These are phyloP conservation scores for Teratosphaeria zuluensis DNA, from an alignment of 2,329 filamentous ascomycete genomes.

Conservation along the genomic window DNA sequence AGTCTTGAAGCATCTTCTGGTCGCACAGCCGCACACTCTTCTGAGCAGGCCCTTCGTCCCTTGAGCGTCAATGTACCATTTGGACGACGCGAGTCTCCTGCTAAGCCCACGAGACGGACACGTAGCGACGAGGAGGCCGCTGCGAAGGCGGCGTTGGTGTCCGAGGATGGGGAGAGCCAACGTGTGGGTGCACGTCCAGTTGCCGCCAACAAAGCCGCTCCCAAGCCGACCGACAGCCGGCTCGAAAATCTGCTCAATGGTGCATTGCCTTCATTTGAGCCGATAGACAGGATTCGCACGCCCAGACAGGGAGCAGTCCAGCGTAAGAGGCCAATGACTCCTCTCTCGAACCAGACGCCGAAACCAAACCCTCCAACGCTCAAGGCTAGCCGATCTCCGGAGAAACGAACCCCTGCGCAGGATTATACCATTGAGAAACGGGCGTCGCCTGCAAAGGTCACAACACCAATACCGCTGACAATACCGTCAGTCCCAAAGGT, in stretches of 20 bases:
- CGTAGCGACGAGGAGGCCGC: constrained; percentile 7
- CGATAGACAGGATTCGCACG: neutral
- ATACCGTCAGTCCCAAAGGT: neutral
- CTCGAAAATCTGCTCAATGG: neutral
- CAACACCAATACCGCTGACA: neutral
- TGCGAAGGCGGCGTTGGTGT: constrained; percentile 16
- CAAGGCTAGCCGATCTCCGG: neutral
- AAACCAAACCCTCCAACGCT: neutral
- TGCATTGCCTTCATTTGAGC: neutral
- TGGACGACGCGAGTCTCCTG: neutral
- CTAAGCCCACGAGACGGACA: constrained; percentile 2
- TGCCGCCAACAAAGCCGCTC: neutral
- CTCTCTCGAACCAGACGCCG: neutral
- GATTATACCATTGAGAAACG: neutral
- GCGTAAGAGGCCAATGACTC: neutral
- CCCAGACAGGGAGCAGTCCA: neutral
- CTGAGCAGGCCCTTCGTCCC: constrained; percentile 7
- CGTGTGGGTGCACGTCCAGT: neutral
- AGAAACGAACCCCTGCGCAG: neutral
- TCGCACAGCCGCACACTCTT: neutral
- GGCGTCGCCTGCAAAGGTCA: constrained; percentile 1
- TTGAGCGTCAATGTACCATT: constrained; percentile 15
- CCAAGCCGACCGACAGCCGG: neutral
- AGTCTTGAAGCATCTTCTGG: neutral
- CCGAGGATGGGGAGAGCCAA: constrained; percentile 21